Base-by-base conservation (phyloP, 2,329 filamentous ascomycete species). In the Epichloe typhina region DNA sequence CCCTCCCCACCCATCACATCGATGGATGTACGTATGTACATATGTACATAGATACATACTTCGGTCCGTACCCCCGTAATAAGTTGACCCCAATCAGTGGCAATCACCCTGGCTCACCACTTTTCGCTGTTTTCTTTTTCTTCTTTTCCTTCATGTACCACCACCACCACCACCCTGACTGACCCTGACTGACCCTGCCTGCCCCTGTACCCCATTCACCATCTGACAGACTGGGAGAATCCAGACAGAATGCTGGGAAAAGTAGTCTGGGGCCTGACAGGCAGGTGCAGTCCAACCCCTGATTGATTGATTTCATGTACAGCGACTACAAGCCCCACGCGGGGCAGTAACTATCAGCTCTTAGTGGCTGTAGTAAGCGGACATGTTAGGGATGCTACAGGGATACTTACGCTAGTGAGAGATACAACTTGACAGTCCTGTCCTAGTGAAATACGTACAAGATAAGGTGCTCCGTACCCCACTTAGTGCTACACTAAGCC, bases 101-200 rank as follows among this genome's bases (percentile, higher is more conserved):
- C 17, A 17, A 17, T 49, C 36, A 52, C 36, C 47, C 50, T 46
- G 19, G 50, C 17, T 49, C 47, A 46, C 43, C 36, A 41, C 42
- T 52, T 49, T 23, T 19, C 36, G 42, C 42, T 45, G 35, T 33
- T 46, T 46, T n/a, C 26, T 11, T 31, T 31, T 31, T 31, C 26
- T 31, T 31, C 26, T 31, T 11, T 35, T 40, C 37, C 37, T 42
- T 46, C 0, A 7, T 26, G 2, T 33, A 33, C 42, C 42, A 46
- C 17, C 33, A 23, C 36, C 7, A 38, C 26, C 45, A 39, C 45
- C 19, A 17, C 17, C 17, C 17, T 17, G 17, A 17, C 17, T 17
- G 17, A 39, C 45, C 19, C 19, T 19, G 19, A 19, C 19, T 19
- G 45, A 3, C 13, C 44, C 26, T 35, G 12, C 15, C 26, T 23